These are phyloP conservation scores for Neocatenulostroma microsporum DNA, from an alignment of 2,329 filamentous ascomycete genomes.

Conservation along the genomic window DNA sequence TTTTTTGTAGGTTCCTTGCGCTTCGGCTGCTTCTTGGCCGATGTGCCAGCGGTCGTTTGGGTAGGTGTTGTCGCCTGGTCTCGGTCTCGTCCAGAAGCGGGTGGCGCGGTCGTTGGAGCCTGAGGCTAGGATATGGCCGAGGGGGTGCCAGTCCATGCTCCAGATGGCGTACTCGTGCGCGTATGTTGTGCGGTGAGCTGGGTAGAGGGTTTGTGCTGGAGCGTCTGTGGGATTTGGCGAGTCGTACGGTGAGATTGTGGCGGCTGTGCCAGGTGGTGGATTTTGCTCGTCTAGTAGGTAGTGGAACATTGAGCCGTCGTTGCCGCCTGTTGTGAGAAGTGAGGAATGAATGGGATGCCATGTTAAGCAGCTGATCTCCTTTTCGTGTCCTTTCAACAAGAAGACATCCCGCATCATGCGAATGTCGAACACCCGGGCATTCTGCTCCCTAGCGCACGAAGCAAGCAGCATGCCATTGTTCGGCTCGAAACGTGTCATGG, in stretches of 20 bases:
- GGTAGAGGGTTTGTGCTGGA: slow-evolving; percentile 82
- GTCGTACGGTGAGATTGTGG: slow-evolving; percentile 76
- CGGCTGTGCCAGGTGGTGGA: slow-evolving; percentile 62
- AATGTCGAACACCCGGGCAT: slow-evolving; percentile 85
- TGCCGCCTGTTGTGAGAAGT: slow-evolving; percentile 80
- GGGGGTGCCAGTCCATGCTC: slow-evolving; percentile 95
- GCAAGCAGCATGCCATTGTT: slow-evolving; percentile 77
- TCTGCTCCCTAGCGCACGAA: slow-evolving; percentile 88
- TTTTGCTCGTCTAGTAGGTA: slow-evolving; percentile 96
- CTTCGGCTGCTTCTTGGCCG: slow-evolving; percentile 85
- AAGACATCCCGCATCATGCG: slow-evolving; percentile 98
- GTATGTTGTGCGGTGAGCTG: slow-evolving; percentile 75
- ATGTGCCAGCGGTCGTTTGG: slow-evolving; percentile 92
- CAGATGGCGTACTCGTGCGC: slow-evolving; percentile 95
- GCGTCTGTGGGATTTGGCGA: slow-evolving; percentile 69
- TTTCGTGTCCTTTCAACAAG: slow-evolving; percentile 87
- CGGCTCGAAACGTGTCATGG: slow-evolving; percentile 83
- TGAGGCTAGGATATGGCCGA: slow-evolving; percentile 90
- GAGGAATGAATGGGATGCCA: slow-evolving; percentile 94
- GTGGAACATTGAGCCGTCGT: slow-evolving; percentile 83
- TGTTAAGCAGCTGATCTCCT: slow-evolving; percentile 83
- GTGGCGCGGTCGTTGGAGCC: slow-evolving; percentile 96
- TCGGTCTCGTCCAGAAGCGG: slow-evolving; percentile 86
- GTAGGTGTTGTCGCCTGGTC: slow-evolving; percentile 78
- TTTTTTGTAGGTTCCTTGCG: slow-evolving; percentile 87